phyloP scores from a whole-genome alignment of 208 protist species.

The Trypanosoma cruzi region DNA sequence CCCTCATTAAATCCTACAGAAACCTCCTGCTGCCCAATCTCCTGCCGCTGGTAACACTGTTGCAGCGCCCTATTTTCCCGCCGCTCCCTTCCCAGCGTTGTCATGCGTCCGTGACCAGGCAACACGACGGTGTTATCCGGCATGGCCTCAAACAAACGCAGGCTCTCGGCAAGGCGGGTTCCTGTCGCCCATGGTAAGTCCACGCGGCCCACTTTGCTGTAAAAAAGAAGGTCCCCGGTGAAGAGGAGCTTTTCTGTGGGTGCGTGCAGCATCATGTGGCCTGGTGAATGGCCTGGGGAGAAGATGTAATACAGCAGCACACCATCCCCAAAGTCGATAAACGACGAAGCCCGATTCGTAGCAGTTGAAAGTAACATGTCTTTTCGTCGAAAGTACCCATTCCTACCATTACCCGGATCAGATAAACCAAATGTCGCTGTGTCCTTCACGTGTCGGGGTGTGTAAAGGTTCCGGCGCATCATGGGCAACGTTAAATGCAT shows the following conservation, averaged over 20 bases:
- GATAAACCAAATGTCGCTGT: background rate
- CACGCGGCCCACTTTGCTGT: conserved; percentile 84
- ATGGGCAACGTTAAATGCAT: conserved; percentile 67
- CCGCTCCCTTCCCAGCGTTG: conserved; percentile 83
- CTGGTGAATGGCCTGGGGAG: conserved; percentile 87
- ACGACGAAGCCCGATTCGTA: conserved; percentile 81
- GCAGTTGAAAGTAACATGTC: conserved; percentile 79
- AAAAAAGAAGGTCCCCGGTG: conserved; percentile 84
- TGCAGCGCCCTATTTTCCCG: conserved; percentile 75
- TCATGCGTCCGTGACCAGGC: conserved; percentile 85
- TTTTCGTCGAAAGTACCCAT: conserved; percentile 43
- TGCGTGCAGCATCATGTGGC: conserved; percentile 90
- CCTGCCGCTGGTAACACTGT: conserved; percentile 66
- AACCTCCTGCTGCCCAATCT: conserved; percentile 60
- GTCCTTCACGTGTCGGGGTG: conserved; percentile 22
- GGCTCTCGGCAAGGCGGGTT: conserved; percentile 75
- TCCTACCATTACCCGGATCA: background rate
- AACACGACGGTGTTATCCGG: conserved; percentile 85
- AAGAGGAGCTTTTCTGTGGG: conserved; percentile 86
- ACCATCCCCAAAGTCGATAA: conserved; percentile 80
- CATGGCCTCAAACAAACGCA: conserved; percentile 72
- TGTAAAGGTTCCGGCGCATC: conserved; percentile 63
- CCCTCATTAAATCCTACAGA: conserved; percentile 88
- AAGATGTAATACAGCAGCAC: conserved; percentile 83
- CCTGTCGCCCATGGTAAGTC: conserved; percentile 87